Evolutionary conservation across 306 rosid genomes (phyloP).

Genomic region (Lagenaria siceraria): DNA sequence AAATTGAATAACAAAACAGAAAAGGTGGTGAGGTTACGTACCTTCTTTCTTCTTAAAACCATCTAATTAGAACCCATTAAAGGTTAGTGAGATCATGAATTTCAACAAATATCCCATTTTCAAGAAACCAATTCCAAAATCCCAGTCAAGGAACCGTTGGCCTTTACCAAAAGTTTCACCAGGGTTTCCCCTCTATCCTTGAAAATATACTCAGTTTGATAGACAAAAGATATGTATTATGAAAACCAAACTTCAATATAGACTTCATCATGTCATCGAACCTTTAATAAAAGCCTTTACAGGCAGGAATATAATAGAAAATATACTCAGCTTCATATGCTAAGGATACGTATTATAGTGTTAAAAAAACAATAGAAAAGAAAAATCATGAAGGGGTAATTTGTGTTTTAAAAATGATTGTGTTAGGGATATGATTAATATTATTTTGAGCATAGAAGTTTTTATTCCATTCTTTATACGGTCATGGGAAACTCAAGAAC

Average conservation of each 20-base stretch:
- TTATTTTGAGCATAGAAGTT: neutral
- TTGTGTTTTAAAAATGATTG: too few relatives aligned
- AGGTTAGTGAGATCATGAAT: too few relatives aligned
- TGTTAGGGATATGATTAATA: too few relatives aligned
- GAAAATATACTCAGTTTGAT: neutral
- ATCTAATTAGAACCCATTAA: too few relatives aligned
- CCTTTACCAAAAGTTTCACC: neutral
- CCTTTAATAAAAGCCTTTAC: neutral
- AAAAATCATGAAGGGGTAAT: neutral
- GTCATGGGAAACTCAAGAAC: neutral
- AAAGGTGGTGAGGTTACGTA: too few relatives aligned
- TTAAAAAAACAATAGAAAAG: neutral
- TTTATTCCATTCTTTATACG: neutral
- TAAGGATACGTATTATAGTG: neutral
- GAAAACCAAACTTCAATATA: neutral
- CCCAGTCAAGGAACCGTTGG: neutral
- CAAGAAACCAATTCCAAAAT: neutral
- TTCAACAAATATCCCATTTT: too few relatives aligned
- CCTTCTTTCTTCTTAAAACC: too few relatives aligned
- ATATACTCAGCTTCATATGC: too few relatives aligned
- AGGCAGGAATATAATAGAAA: neutral
- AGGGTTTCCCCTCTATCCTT: neutral
- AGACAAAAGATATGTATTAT: neutral
- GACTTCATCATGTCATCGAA: neutral
- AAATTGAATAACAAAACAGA: too few relatives aligned